Evolutionary conservation across 1,284 basidiomycete species (phyloP), one percentile per base, ranked within the genome.

Genomic region (Ceratobasidium sp.): DNA sequence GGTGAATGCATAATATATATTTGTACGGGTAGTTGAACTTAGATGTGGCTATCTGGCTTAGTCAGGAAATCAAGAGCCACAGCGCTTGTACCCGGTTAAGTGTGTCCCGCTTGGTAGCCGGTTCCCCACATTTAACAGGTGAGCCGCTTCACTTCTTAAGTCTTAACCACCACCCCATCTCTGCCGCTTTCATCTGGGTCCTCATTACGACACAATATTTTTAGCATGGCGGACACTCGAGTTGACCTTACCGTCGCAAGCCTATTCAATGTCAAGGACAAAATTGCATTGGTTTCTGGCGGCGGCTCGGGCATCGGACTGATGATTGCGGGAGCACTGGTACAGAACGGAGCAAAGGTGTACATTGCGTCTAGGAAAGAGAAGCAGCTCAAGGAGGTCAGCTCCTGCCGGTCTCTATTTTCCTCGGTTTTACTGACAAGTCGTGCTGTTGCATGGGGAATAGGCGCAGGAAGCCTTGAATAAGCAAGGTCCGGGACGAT

Each of bases 351-450:
- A 8, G 92, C 90, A 46, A 91, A 88, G 77, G 91, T 94, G 34
- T 93, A 95, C 83, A 95, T 96, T 78, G 94, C 95, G 9, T 91
- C 91, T 2, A 85, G 93, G 63, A 95, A 95, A 79, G 91, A 92
- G 81, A 82, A 84, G 31, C 89, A 92, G 77, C 85, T 96, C 74
- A 88, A 92, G 81, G 87, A 91, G 84, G 92, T 91, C 63, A 64
- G 85, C 13, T 48, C 9, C 39, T 14, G 24, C 24, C 5, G 9
- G 11, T 9, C 16, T 31, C 7, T 24, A 34, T 16, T 48, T 2
- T 4, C 14, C 16, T 19, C 43, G 16, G 29, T 2, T 27, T 24
- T 14, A 13, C 4, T 41, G 59, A 24, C 24, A 5, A 43, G 6
- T 9, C 0, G 14, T 2, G 86, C 84, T 31, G 51, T 48, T 27